These are phyloP conservation scores for Cordyceps sp. DNA, from an alignment of 2,329 filamentous ascomycete genomes.

Conservation along the genomic window DNA sequence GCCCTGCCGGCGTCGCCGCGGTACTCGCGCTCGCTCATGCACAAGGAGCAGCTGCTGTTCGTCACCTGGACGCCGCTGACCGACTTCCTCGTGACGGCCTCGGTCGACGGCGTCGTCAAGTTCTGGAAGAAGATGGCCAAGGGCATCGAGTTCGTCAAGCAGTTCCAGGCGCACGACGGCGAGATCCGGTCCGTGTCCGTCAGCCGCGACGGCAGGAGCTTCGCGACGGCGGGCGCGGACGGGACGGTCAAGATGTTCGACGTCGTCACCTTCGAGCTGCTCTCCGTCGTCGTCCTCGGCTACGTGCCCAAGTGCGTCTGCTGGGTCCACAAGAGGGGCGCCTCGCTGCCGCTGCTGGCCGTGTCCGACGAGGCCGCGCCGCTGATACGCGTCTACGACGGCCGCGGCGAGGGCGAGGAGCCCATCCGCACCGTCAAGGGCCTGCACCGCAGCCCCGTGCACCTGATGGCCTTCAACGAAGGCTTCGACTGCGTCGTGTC, in stretches of 20 bases:
- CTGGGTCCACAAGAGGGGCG: slow-evolving; percentile 79
- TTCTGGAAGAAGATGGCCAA: slow-evolving; percentile 96
- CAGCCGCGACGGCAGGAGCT: slow-evolving; percentile 82
- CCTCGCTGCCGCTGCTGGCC: slow-evolving; percentile 74
- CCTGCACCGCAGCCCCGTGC: slow-evolving; percentile 69
- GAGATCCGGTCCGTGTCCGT: slow-evolving; percentile 73
- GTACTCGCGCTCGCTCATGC: slow-evolving; percentile 96
- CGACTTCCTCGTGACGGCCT: slow-evolving; percentile 90
- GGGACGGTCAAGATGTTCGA: slow-evolving; percentile 68
- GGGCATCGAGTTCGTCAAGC: slow-evolving; percentile 94
- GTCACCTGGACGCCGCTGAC: slow-evolving; percentile 78
- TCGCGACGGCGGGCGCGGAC: slow-evolving; percentile 73
- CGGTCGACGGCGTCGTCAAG: slow-evolving; percentile 89
- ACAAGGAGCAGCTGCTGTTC: slow-evolving; percentile 86
- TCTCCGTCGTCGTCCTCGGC: slow-evolving; percentile 67
- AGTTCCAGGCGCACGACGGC: slow-evolving; percentile 80
- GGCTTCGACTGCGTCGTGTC: slow-evolving; percentile 81
- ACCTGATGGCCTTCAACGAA: slow-evolving; percentile 79
- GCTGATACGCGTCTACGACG: slow-evolving; percentile 72
- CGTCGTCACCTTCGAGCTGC: slow-evolving; percentile 72
- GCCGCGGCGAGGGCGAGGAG: slow-evolving; percentile 61
- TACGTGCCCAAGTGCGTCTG: slow-evolving; percentile 66
- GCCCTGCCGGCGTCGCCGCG: slow-evolving; percentile 66
- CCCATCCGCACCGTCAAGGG: slow-evolving; percentile 63
- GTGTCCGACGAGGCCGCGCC: slow-evolving; percentile 62